These are phyloP conservation scores for Ophiocytium majus DNA, from an alignment of 352 stramenopile genomes.

Conservation along the genomic window DNA sequence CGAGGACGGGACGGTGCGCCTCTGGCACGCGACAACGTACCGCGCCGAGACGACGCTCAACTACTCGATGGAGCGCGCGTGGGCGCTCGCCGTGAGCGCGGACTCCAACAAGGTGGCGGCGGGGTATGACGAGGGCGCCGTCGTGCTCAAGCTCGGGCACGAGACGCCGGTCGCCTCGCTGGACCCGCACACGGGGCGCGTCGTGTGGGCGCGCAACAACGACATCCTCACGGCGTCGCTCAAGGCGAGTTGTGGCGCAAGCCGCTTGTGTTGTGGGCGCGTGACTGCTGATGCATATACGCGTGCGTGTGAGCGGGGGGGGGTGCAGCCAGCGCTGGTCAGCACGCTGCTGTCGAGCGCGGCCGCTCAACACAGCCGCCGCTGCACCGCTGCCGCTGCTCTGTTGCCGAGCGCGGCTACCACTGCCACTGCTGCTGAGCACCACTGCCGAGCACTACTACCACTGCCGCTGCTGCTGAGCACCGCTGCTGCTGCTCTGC, in stretches of 20 bases:
- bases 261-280: constrained; percentile 60
- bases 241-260: too few relatives aligned
- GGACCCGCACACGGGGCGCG: constrained; percentile 71
- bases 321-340: too few relatives aligned
- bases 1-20: constrained; percentile 91
- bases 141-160: constrained; percentile 94
- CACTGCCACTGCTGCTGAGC: too few relatives aligned
- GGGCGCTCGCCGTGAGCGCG: constrained; percentile 67
- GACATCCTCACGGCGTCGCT: constrained; percentile 91
- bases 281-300: neutral
- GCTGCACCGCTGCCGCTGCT: too few relatives aligned
- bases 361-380: too few relatives aligned
- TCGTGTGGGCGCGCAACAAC: constrained; percentile 98
- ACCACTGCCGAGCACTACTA: too few relatives aligned
- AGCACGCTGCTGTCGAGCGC: too few relatives aligned
- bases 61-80: constrained; percentile 98
- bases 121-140: constrained; percentile 78
- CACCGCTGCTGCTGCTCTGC: too few relatives aligned
- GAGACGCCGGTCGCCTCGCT: constrained; percentile 97
- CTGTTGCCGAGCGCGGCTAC: too few relatives aligned
- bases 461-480: too few relatives aligned
- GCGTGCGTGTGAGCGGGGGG: constrained; percentile 18
- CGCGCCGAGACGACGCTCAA: constrained; percentile 97
- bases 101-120: constrained; percentile 63
- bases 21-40: constrained; percentile 89